Evolutionary conservation across 164 flowering plant genomes (phyloP).

Genomic region (Santalum album): DNA sequence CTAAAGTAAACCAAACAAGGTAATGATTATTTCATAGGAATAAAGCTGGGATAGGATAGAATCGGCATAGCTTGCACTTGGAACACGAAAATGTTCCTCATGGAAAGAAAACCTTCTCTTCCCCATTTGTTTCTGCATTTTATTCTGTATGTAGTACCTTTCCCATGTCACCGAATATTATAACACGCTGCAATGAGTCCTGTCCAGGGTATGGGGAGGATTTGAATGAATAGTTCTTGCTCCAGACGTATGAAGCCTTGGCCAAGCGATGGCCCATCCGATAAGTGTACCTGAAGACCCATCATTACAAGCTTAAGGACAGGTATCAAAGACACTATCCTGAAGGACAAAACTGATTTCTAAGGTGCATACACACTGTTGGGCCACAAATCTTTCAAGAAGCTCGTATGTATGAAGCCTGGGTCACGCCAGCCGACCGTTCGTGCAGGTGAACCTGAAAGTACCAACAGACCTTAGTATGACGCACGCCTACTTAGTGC

Average conservation of each 20-base stretch:
- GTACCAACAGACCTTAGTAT: slow-evolving; percentile 1
- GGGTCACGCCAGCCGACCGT: slow-evolving; percentile 94
- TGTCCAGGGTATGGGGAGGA: slow-evolving; percentile 83
- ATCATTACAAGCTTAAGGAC: background rate
- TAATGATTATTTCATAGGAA: no score
- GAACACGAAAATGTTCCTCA: no score
- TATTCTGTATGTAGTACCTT: slow-evolving; percentile 37
- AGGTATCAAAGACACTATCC: background rate
- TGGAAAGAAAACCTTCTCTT: no score
- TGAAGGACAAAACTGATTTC: background rate
- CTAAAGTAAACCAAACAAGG: no score
- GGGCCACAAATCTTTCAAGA: slow-evolving; percentile 77
- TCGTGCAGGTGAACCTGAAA: slow-evolving; percentile 76
- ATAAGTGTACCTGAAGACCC: slow-evolving; percentile 53
- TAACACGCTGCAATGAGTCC: slow-evolving; percentile 63
- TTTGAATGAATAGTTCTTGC: slow-evolving; percentile 53
- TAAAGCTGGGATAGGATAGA: no score
- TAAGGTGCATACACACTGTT: slow-evolving; percentile 38
- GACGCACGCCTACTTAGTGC: background rate
- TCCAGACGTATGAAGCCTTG: slow-evolving; percentile 55
- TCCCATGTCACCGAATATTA: slow-evolving; percentile 85
- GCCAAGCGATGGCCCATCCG: slow-evolving; percentile 57
- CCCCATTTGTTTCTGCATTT: background rate
- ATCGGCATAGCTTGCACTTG: no score
- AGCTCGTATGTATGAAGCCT: slow-evolving; percentile 87